Conservation (phyloP, 495 filamentous ascomycete genomes). For the Hyaloscypha finlandica region DNA sequence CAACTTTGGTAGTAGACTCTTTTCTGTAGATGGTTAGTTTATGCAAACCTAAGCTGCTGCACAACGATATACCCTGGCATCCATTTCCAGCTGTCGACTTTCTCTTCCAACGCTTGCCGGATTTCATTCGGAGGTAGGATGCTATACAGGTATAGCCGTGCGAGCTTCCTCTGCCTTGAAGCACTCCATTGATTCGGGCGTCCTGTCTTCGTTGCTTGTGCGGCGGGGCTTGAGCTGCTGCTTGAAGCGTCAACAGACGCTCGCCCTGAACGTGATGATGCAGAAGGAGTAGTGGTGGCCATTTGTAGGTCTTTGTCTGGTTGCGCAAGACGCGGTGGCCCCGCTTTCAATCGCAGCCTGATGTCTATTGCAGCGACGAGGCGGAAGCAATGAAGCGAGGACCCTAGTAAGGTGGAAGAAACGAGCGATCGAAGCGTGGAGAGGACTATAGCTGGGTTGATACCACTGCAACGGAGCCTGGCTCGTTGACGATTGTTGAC, state of each 20-base stretch:
- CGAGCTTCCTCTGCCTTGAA: constrained; percentile 4
- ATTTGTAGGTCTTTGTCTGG: neutral
- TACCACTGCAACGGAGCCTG: too few species aligned
- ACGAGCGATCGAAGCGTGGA: too few species aligned
- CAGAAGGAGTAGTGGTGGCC: neutral
- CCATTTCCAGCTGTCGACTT: constrained; percentile 3
- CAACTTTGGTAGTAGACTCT: neutral
- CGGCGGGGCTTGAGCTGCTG: neutral
- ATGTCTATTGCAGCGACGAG: too few species aligned
- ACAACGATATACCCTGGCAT: constrained; percentile 10
- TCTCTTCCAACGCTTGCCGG: constrained; percentile 5
- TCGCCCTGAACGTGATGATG: neutral
- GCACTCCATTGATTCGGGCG: constrained; percentile 2
- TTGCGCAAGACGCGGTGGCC: neutral
- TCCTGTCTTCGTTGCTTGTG: neutral
- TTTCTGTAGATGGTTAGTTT: neutral
- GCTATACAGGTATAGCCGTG: constrained; percentile 13
- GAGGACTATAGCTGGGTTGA: too few species aligned
- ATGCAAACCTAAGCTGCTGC: neutral
- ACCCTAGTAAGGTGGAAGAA: too few species aligned
- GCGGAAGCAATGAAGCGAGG: too few species aligned
- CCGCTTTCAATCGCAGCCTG: too few species aligned
- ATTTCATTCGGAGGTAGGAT: constrained; percentile 13
- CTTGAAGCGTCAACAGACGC: neutral
- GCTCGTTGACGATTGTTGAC: too few species aligned